phyloP scores from a whole-genome alignment of 192 early-diverging fungal species.

The Helicostylum pulchrum region DNA sequence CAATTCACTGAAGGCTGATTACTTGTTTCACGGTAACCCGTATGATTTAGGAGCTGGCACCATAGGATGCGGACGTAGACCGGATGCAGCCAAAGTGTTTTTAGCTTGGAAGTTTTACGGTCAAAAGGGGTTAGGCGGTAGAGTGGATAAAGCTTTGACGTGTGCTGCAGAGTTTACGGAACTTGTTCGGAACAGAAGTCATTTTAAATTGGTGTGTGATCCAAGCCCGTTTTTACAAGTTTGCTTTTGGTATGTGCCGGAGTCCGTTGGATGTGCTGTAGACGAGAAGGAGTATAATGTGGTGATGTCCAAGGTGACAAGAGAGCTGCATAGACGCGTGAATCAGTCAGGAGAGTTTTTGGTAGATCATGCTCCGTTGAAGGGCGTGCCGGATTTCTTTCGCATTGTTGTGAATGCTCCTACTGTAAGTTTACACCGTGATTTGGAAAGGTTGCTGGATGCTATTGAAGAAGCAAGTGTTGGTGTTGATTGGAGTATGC shows the following conservation, averaged over 20 bases:
- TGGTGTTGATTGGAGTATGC: conserved; percentile 16
- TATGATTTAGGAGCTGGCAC: conserved; percentile 77
- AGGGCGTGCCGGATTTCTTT: conserved; percentile 59
- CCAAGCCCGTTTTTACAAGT: conserved; percentile 47
- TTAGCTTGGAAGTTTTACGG: conserved; percentile 77
- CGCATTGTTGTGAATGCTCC: conserved; percentile 72
- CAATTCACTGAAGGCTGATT: conserved; percentile 63
- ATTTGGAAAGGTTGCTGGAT: conserved; percentile 48
- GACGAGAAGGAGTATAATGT: conserved; percentile 21
- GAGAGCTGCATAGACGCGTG: conserved; percentile 44
- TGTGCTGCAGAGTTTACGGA: conserved; percentile 48
- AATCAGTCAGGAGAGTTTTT: conserved; percentile 52
- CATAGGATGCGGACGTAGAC: conserved; percentile 73
- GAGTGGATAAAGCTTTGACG: conserved; percentile 58
- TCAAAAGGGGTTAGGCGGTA: conserved; percentile 48
- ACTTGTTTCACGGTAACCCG: conserved; percentile 63
- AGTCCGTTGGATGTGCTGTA: background rate
- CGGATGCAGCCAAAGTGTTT: conserved; percentile 80
- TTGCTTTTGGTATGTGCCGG: conserved; percentile 77
- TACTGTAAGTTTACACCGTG: conserved; percentile 43
- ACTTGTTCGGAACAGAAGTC: conserved; percentile 22
- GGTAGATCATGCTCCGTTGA: conserved; percentile 68
- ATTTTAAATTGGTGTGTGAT: conserved; percentile 45
- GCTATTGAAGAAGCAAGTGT: conserved; percentile 54
- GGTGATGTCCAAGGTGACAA: conserved; percentile 40